These are phyloP conservation scores for Aspergillus pseudoviridinutans DNA, from an alignment of 2,329 filamentous ascomycete species.

Conservation along the genomic window DNA sequence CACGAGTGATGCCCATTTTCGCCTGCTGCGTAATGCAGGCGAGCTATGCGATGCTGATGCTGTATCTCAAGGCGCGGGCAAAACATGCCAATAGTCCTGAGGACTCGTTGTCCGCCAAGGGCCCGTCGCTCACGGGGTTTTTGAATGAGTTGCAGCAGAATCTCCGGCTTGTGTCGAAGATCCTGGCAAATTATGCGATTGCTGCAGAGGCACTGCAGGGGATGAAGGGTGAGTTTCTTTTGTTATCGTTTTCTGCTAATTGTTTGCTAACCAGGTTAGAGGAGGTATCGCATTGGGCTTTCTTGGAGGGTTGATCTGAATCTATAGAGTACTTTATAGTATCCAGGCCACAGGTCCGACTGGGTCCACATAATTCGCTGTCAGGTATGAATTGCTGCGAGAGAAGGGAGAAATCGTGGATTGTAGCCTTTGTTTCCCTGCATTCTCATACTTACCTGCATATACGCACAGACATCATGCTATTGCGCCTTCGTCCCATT, in stretches of 20 bases:
- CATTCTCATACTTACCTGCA: too few relatives aligned
- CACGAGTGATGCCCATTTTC: conserved; percentile 26
- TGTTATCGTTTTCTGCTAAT: background rate
- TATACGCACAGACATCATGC: too few relatives aligned
- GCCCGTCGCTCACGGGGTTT: conserved; percentile 7
- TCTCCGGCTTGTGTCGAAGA: conserved; percentile 13
- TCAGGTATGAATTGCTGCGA: too few relatives aligned
- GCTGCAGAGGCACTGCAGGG: conserved; percentile 20
- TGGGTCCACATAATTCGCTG: too few relatives aligned
- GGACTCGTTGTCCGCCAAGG: background rate
- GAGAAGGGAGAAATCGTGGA: too few relatives aligned
- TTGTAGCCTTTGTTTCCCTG: too few relatives aligned
- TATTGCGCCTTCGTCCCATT: too few relatives aligned
- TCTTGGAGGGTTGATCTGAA: background rate
- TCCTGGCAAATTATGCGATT: conserved; percentile 18
- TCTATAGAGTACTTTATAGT: background rate
- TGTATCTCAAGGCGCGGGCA: conserved; percentile 16
- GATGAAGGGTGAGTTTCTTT: conserved; percentile 13
- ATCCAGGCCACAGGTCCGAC: too few relatives aligned
- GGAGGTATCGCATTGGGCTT: background rate
- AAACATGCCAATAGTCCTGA: conserved; percentile 1
- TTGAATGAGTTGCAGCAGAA: conserved; percentile 17
- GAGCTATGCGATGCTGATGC: conserved; percentile 27
- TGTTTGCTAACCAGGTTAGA: background rate
- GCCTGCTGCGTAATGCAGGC: conserved; percentile 23